Base-by-base conservation (phyloP, 176 grass and related monocot species). In the Triticum dicoccoides region DNA sequence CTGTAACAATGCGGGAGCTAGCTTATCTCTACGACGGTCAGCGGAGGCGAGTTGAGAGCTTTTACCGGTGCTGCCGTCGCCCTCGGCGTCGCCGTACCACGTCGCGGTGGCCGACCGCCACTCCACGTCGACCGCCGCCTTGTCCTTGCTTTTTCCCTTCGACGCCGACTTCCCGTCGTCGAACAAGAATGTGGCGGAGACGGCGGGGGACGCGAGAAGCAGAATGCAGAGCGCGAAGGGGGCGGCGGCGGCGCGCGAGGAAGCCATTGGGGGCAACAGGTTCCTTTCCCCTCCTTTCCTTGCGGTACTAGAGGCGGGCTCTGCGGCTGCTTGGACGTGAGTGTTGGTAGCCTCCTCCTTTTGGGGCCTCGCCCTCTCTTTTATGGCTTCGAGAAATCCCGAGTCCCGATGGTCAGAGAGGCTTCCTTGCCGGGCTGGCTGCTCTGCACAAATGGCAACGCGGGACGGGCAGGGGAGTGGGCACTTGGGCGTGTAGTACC, bases 51-150 rank as follows among this genome's bases (percentile, higher is more conserved):
- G 89, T 8, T 62, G 14, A 34, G 93, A 87, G 83, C 27, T 51
- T 24, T 70, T 86, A 99, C 97, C 94, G 78, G 91, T 87, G 84
- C 94, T 99, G 85, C 97, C 94, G 85, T 99, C 97, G 77, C 97
- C 97, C 3, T 97, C 90, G 18, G 97, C 80, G 18, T 89, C 88
- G 61, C 97, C 97, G 73, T 97, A 99, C 97, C 97, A 99, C 47
- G 97, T 99, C 65, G 97, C 97, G 61, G 92, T 96, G 20, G 97
- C 97, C 32, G 92, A 83, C 7, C 93, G 90, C 97, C 97, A 99
- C 84, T 99, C 94, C 73, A 76, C 66, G 84, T 95, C 96, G 34
- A 80, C 81, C 65, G 63, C 81, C 8, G 49, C 81, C 18, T 35
- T 65, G 69, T 61, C 78, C 14, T 59, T 59, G 54, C 83, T 69